Conservation (phyloP, 768 basidiomycete species). For the Leccinum fibrillosum region DNA sequence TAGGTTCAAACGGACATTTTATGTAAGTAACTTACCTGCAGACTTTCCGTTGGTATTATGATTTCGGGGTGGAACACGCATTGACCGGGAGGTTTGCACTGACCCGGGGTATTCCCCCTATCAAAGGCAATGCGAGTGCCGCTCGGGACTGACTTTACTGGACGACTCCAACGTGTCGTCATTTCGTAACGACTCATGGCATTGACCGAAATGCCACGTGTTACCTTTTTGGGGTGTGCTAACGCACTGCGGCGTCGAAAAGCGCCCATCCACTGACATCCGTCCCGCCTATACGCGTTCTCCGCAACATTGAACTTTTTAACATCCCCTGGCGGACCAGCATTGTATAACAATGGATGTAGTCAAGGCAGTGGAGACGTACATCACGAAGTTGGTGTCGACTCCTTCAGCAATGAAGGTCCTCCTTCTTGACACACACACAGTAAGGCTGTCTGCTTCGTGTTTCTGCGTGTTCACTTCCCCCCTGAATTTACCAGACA, state of each 20-base stretch:
- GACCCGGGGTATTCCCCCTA: background rate
- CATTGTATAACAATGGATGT: conserved; percentile 71
- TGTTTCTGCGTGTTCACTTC: background rate
- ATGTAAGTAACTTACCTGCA: background rate
- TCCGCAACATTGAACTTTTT: background rate
- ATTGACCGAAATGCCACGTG: background rate
- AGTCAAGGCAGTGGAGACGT: conserved; percentile 91
- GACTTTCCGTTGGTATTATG: background rate
- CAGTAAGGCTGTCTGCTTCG: conserved; percentile 49
- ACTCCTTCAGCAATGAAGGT: conserved; percentile 92
- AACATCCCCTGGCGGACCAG: background rate
- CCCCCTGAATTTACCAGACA: conserved; percentile 50
- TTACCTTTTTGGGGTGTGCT: conserved; percentile 2
- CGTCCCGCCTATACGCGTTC: background rate
- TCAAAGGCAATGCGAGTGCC: background rate
- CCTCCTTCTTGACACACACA: conserved; percentile 89
- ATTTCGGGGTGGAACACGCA: background rate
- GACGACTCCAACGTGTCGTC: background rate
- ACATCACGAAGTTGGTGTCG: conserved; percentile 85
- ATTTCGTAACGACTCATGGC: background rate
- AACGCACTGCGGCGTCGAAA: background rate
- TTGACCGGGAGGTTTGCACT: background rate
- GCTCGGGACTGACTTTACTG: background rate
- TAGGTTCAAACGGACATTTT: background rate
- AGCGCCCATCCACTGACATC: background rate